These are phyloP conservation scores for Aspergillus hancockii DNA, from an alignment of 495 filamentous ascomycete genomes.

Conservation along the genomic window DNA sequence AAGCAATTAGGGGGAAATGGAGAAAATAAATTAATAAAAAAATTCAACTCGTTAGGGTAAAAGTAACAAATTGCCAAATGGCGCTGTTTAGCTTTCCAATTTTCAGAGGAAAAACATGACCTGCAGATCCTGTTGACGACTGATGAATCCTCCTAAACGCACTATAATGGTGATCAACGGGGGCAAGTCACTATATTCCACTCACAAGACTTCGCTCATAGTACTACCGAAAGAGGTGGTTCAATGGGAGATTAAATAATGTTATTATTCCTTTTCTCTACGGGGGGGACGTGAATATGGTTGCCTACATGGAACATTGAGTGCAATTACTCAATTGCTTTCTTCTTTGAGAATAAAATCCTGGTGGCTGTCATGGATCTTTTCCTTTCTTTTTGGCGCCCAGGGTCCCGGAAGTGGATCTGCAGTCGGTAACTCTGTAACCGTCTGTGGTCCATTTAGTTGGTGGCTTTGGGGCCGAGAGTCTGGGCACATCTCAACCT, in stretches of 20 bases:
- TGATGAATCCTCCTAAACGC: not conserved
- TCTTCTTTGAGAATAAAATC: not conserved
- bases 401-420: conserved; percentile 1
- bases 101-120: not conserved
- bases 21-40: no score
- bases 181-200: not conserved
- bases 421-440: not conserved
- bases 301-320: not conserved
- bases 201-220: not conserved
- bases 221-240: no score
- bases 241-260: no score
- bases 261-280: no score
- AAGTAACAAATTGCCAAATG: not conserved
- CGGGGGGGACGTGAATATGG: not conserved
- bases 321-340: not conserved
- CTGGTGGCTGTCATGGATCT: not conserved
- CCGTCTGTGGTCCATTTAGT: not conserved
- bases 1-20: no score
- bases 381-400: no score
- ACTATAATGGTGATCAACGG: not conserved
- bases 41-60: no score
- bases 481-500: conserved; percentile 8
- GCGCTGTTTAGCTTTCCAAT: not conserved
- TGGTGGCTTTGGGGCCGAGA: not conserved
- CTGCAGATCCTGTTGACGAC: not conserved